Percentiles rank a stretch among this genome's conserved stretches.
Evolutionary conservation across 2,329 filamentous ascomycete genomes (phyloP).

Genomic region (Paraconiothyrium sp.): DNA sequence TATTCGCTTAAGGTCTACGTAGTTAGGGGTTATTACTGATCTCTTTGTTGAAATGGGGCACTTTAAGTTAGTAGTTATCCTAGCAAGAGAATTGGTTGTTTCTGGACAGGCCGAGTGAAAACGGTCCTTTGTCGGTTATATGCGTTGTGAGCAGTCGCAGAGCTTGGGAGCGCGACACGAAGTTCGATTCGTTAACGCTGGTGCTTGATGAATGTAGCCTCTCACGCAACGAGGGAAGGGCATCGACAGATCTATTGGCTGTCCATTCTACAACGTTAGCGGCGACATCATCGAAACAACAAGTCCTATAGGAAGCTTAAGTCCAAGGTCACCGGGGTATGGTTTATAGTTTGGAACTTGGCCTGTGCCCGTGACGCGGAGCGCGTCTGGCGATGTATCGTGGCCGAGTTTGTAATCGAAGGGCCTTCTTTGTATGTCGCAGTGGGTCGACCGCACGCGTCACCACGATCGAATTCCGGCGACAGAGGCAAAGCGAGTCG

Average conservation of each 20-base stretch:
- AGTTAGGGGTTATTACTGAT: too few relatives aligned
- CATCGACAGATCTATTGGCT: neutral
- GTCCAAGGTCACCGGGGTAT: neutral
- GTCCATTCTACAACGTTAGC: neutral
- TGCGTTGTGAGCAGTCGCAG: neutral
- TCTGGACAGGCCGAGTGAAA: neutral
- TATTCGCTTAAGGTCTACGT: too few relatives aligned
- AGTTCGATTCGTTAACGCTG: neutral
- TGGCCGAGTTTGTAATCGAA: conserved; percentile 2
- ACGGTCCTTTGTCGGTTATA: neutral
- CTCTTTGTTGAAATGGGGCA: too few relatives aligned
- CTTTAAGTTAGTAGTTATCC: too few relatives aligned
- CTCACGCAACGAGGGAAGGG: neutral
- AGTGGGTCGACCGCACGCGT: conserved; percentile 5
- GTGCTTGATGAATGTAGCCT: neutral
- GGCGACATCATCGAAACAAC: neutral
- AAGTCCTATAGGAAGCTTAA: neutral
- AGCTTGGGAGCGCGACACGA: neutral
- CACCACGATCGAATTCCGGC: neutral
- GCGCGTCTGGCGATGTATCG: neutral
- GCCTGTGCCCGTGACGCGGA: neutral
- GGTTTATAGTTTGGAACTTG: neutral
- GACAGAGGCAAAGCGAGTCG: neutral
- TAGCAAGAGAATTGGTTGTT: too few relatives aligned
- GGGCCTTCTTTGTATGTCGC: neutral